Conservation (phyloP, 2,329 filamentous ascomycete genomes). For the Venturia oleaginea region DNA sequence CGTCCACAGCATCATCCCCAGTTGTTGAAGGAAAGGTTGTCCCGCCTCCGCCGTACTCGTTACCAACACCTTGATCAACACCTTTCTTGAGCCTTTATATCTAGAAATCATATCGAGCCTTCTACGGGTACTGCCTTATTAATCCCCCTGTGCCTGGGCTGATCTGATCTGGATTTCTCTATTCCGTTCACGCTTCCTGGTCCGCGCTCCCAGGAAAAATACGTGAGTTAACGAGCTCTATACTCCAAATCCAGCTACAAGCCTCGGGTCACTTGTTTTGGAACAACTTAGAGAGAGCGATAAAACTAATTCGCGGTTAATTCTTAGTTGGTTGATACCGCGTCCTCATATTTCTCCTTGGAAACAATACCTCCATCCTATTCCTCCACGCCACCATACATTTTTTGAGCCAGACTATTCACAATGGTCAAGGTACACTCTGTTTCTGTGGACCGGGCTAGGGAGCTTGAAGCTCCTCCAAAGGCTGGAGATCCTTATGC, state of each 20-base stretch:
- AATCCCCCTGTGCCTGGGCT: neutral
- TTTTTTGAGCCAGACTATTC: neutral
- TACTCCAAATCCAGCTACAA: neutral
- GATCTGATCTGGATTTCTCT: neutral
- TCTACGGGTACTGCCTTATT: neutral
- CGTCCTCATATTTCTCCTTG: neutral
- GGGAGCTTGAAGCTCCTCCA: constrained; percentile 51
- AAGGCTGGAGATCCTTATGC: constrained; percentile 71
- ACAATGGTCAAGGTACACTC: constrained; percentile 9
- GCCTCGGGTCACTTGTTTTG: neutral
- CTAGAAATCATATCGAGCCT: neutral
- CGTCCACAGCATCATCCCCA: neutral
- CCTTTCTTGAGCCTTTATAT: neutral
- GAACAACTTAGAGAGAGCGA: neutral
- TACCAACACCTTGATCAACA: neutral
- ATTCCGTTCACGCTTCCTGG: neutral
- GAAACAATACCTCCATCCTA: neutral
- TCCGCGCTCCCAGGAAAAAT: neutral
- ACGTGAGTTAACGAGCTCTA: neutral
- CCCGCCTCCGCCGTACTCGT: neutral
- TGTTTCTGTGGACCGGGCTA: constrained; percentile 16
- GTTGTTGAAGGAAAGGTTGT: neutral
- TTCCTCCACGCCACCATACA: neutral
- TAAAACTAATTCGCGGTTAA: neutral
- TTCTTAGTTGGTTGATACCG: neutral